Percentiles rank a stretch among this genome's conserved stretches.
Evolutionary conservation across 495 filamentous ascomycete genomes (phyloP).

Genomic region (Jackrogersella multiformis): DNA sequence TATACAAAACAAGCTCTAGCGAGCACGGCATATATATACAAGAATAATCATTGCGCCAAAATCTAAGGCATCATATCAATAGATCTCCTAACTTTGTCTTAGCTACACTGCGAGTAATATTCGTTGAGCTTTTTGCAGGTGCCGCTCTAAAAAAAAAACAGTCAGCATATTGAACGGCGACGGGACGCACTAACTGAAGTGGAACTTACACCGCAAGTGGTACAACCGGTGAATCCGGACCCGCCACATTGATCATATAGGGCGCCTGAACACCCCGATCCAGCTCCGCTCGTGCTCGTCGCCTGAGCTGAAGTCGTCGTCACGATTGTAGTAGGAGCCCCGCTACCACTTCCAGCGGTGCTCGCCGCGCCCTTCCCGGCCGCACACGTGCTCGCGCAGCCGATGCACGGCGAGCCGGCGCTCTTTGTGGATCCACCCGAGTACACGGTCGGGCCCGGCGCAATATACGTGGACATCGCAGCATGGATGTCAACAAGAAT

Average conservation of each 20-base stretch:
- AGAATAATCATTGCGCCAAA: slow-evolving; percentile 1
- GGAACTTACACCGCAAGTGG: slow-evolving; percentile 50
- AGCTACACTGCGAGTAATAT: slow-evolving; percentile 54
- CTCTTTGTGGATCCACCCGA: slow-evolving; percentile 50
- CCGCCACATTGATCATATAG: slow-evolving; percentile 60
- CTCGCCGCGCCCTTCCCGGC: slow-evolving; percentile 45
- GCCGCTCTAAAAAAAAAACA: slow-evolving; percentile 31
- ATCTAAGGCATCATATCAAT: background rate
- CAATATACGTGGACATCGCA: slow-evolving; percentile 47
- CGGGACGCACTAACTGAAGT: background rate
- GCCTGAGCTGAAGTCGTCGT: slow-evolving; percentile 31
- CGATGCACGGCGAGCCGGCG: slow-evolving; percentile 49
- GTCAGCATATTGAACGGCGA: slow-evolving; percentile 4
- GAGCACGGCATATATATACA: slow-evolving; percentile 17
- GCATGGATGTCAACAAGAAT: slow-evolving; percentile 61
- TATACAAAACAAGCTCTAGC: slow-evolving; percentile 9
- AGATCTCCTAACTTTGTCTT: slow-evolving; percentile 1
- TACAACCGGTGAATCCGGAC: slow-evolving; percentile 55
- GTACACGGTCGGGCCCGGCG: slow-evolving; percentile 55
- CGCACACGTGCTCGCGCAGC: slow-evolving; percentile 53
- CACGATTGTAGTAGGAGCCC: background rate
- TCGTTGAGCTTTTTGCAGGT: slow-evolving; percentile 40
- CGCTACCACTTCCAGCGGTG: slow-evolving; percentile 29
- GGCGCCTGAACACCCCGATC: slow-evolving; percentile 46
- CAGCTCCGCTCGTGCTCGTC: slow-evolving; percentile 35